Base-by-base conservation (phyloP, 1,284 basidiomycete species). In the Sporisorium iseilematis-ciliati region DNA sequence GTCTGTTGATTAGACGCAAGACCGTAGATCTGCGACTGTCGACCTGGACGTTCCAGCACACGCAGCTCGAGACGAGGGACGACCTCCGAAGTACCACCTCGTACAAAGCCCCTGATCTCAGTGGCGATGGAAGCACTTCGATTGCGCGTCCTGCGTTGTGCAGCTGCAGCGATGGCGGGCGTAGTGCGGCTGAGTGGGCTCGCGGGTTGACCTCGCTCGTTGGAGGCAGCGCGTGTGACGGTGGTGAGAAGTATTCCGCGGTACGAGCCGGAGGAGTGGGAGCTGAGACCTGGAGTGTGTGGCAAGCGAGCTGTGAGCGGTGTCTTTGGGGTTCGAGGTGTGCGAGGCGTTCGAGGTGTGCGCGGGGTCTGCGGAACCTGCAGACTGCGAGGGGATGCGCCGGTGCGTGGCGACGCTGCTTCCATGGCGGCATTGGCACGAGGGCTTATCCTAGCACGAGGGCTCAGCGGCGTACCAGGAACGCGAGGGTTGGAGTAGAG, bases 231-330 rank as follows among this genome's bases (percentile, higher is more conserved):
- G 8, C 57, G 60, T 1, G 69, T 72, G 49, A 62, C 43, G 16
- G 69, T 72, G 35, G 69, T 66, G 21, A 72, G 59, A 2, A 72
- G 53, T 3, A 66, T 48, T 48, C 69, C 69, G n/a, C 57, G 69
- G 25, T 66, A 66, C 7, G 59, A 35, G 25, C 25, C 48, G 7
- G 41, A n/a, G n/a, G 57, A 45, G 11, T 38, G 59, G 2, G 51
- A 1, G n/a, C 41, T 52, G 8, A 52, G 57, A n/a, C 33, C 29
- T 5, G 63, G 57, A 3, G 63, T 51, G 51, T 46, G 38, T 20
- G 67, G 57, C 8, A 64, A 40, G 20, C 55, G 60, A 18, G 55
- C 46, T 40, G 52, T 61, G 31, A 66, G 49, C 10, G 61, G 61
- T 11, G 61, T 63, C 21, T 20, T 42, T 0, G 66, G 60, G 6